phyloP scores from a whole-genome alignment of 306 rosid species.

The Purshia tridentata region DNA sequence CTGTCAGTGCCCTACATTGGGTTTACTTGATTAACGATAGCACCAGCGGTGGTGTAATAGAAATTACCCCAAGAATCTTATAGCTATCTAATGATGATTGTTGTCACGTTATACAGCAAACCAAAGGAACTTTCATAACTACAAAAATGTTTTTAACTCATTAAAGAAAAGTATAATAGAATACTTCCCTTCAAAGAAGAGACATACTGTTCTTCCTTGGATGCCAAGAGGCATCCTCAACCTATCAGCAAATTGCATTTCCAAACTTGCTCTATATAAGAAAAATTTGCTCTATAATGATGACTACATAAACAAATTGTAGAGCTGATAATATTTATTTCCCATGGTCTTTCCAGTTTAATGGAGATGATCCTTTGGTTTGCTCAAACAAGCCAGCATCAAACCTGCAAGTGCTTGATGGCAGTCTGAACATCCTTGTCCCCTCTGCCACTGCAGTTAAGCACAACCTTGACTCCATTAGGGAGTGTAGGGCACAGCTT shows the following conservation, averaged over 20 bases:
- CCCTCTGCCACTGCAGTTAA: constrained; percentile 93
- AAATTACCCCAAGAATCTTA: too few species aligned
- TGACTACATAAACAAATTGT: neutral
- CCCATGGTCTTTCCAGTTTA: constrained; percentile 3
- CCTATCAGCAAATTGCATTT: neutral
- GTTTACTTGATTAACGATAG: too few species aligned
- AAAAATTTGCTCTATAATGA: neutral
- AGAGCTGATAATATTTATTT: neutral
- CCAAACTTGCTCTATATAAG: neutral
- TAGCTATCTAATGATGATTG: too few species aligned
- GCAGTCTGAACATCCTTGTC: constrained; percentile 97
- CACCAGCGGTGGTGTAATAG: too few species aligned
- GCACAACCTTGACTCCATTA: constrained; percentile 66
- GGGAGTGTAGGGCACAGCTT: constrained; percentile 81
- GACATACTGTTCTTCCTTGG: neutral
- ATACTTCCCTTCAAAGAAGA: neutral
- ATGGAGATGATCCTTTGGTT: neutral
- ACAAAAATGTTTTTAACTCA: neutral
- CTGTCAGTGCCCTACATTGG: too few species aligned
- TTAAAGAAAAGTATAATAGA: neutral
- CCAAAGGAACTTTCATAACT: neutral
- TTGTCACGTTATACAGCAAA: neutral
- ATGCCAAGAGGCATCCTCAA: neutral
- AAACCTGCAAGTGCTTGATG: constrained; percentile 74
- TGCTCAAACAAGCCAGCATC: constrained; percentile 11